Evolutionary conservation across 768 basidiomycete genomes (phyloP).

Genomic region (Kwoniella europaea): DNA sequence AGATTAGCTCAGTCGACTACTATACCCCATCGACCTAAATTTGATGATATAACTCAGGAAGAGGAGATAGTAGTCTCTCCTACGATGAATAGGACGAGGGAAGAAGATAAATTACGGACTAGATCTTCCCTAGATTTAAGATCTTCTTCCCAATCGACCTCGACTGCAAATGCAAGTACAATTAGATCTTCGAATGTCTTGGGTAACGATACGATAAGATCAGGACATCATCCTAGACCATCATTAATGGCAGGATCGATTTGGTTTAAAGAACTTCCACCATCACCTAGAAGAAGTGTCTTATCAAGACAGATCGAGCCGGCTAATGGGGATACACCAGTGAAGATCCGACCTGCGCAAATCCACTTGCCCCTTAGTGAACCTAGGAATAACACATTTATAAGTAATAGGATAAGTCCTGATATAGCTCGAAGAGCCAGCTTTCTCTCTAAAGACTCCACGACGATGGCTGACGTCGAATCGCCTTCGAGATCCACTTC

Average conservation of each 20-base stretch:
- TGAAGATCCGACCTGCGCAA: neutral
- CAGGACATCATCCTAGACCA: conserved; percentile 13
- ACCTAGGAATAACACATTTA: conserved; percentile 16
- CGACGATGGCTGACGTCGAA: too few relatives aligned
- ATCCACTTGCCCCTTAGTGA: conserved; percentile 2
- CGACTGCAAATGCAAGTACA: neutral
- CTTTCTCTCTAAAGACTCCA: conserved; percentile 8
- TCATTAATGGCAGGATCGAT: conserved; percentile 26
- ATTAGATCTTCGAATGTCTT: neutral
- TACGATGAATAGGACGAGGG: neutral
- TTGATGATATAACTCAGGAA: conserved; percentile 2
- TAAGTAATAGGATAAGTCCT: conserved; percentile 25
- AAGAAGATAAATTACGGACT: conserved; percentile 1
- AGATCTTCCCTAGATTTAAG: conserved; percentile 15
- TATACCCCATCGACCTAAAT: conserved; percentile 12
- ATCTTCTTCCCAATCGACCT: neutral
- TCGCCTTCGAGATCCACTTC: conserved; percentile 19
- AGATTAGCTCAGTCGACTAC: conserved; percentile 15
- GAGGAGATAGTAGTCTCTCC: neutral
- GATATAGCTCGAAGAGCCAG: conserved; percentile 31
- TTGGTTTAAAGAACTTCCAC: conserved; percentile 12
- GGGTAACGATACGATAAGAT: neutral
- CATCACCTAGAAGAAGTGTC: conserved; percentile 11
- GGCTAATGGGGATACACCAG: neutral
- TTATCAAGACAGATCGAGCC: neutral